phyloP scores from a whole-genome alignment of 192 early-diverging fungal species.

The Umbelopsis sp. region DNA sequence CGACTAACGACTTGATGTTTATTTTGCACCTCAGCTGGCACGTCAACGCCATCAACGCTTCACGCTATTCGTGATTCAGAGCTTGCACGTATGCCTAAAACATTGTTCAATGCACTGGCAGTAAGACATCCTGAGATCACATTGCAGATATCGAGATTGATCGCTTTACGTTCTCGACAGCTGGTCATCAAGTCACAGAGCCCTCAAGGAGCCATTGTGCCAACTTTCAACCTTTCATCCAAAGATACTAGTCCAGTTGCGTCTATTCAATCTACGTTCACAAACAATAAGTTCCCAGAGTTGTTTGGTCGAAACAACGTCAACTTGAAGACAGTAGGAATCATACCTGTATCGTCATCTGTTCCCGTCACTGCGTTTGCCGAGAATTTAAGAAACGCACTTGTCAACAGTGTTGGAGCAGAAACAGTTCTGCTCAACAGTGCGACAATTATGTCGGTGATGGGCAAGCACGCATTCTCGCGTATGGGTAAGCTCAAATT shows the following conservation, averaged over 20 bases:
- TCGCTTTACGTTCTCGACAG: constrained; percentile 73
- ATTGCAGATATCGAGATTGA: constrained; percentile 86
- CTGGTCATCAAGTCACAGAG: constrained; percentile 33
- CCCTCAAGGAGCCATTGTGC: constrained; percentile 14
- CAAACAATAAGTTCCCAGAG: constrained; percentile 30
- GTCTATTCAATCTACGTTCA: constrained; percentile 17
- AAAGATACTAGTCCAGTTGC: background rate
- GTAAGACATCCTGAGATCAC: constrained; percentile 89
- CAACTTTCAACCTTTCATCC: constrained; percentile 38
- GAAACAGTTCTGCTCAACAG: constrained; percentile 80
- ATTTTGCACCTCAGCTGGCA: constrained; percentile 42
- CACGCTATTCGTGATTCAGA: constrained; percentile 99
- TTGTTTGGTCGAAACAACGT: constrained; percentile 76
- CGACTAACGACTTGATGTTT: constrained; percentile 1
- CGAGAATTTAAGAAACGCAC: constrained; percentile 71
- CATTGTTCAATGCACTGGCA: constrained; percentile 92
- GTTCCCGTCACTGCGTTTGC: constrained; percentile 93
- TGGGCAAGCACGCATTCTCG: constrained; percentile 92
- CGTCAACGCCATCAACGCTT: constrained; percentile 78
- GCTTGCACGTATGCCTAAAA: constrained; percentile 93
- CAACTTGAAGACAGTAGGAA: constrained; percentile 94
- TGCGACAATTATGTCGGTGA: constrained; percentile 72
- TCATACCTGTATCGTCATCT: constrained; percentile 80
- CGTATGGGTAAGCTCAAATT: constrained; percentile 92
- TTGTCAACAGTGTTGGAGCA: constrained; percentile 68